Conservation (phyloP, 495 filamentous ascomycete genomes). For the Podospora tetraspora region DNA sequence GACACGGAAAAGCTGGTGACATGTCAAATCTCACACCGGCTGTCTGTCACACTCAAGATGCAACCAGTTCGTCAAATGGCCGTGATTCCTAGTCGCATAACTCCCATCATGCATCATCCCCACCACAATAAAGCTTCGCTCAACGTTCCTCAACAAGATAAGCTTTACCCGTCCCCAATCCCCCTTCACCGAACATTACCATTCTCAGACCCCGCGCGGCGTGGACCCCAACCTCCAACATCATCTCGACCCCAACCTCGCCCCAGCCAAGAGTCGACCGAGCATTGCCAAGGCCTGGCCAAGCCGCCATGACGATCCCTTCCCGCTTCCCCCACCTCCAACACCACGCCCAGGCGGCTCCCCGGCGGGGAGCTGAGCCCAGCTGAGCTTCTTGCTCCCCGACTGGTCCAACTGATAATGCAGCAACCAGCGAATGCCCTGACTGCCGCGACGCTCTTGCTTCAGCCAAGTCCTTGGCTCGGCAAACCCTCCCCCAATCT, state of each 20-base stretch:
- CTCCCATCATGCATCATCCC: neutral
- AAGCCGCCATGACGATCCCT: neutral
- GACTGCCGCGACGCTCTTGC: conserved; percentile 6
- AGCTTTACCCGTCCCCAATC: neutral
- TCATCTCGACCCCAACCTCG: neutral
- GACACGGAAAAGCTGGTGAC: no score
- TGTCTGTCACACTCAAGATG: neutral
- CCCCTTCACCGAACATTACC: neutral
- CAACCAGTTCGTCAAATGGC: neutral
- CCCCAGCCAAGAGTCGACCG: neutral
- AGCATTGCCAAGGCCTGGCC: neutral
- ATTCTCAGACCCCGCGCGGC: neutral
- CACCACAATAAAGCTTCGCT: neutral
- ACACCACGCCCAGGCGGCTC: neutral
- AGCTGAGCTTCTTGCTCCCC: neutral
- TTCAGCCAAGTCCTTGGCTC: conserved; percentile 15
- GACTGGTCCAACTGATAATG: neutral
- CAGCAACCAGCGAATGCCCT: neutral
- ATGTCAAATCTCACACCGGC: neutral
- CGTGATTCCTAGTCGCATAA: neutral
- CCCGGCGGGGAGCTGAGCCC: neutral
- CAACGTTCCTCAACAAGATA: neutral
- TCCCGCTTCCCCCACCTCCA: neutral
- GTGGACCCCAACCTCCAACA: neutral
- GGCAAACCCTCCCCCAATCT: neutral